Base-by-base conservation (phyloP, 352 stramenopile genomes). In the Thalassiosira hispida region DNA sequence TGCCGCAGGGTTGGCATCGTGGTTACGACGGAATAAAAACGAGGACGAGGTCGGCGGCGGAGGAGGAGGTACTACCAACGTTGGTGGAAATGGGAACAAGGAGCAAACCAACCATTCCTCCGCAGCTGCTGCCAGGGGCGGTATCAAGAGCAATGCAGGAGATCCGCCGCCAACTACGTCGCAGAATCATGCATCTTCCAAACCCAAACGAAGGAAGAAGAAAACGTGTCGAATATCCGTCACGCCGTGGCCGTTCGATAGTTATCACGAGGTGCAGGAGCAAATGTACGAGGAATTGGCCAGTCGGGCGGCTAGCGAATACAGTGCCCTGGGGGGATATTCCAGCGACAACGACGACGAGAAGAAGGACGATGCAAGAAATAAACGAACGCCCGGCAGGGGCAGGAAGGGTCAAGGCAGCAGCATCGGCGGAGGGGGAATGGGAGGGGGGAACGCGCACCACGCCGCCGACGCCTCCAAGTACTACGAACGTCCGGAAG, bases 241-340 rank as follows among this genome's bases (percentile, higher is more conserved):
- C 35, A 68, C 72, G 8, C 79, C 84, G 18, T 94, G 89, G 89
- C 89, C 89, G 31, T 93, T 89, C 64, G 89, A 94, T 81, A 83
- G 91, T 68, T 94, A 90, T 79, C 87, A 94, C 59, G 67, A 88
- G 35, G 77, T 87, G 6, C 89, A 92, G 77, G 71, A 92, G 62
- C 27, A 77, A 38, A 83, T 85, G 64, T 94, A 94, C 71, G 78
- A 90, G 68, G 82, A 81, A 31, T 47, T 86, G 51, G 81, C 72
- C 56, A 76, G 38, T 56, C 60, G 67, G 12, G 55, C 56, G 4
- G 65, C 62, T 5, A 68, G 61, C 1, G 77, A 80, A 5, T 67
- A 75, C 38, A 52, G 33, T 25, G 42, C 1, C 14, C 11, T 16
- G 8, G 52, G 16, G 9, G 18, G n/a, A 31, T 20, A 47, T 20